A percentile compares a stretch with the other conserved stretches of the same genome.
phyloP scores from a whole-genome alignment of 768 basidiomycete species.

The Mycena albidolilacea region DNA sequence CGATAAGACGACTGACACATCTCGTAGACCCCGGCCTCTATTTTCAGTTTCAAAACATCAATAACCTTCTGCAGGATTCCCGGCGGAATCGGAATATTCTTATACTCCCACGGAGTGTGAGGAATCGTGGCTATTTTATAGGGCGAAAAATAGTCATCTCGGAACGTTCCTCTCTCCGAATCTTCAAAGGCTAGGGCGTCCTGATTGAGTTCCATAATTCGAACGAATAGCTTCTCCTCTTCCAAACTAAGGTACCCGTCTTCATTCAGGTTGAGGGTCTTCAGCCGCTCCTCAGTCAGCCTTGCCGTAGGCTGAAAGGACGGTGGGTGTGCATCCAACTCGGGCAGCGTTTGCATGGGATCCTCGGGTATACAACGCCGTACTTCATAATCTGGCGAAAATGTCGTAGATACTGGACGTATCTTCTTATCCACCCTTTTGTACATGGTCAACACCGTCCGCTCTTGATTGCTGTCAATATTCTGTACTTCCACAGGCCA shows the following conservation, averaged over 20 bases:
- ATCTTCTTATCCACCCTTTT: neutral
- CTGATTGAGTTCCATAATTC: neutral
- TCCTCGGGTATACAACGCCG: neutral
- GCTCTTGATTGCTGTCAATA: neutral
- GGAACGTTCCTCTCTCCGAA: neutral
- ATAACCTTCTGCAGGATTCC: too few species aligned
- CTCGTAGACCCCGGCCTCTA: too few species aligned
- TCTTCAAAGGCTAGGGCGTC: neutral
- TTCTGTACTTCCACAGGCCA: neutral
- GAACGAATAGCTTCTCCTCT: neutral
- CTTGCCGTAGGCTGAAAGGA: neutral
- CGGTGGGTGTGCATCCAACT: neutral
- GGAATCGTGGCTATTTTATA: constrained; percentile 13
- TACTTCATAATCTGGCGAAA: neutral
- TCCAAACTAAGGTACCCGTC: neutral
- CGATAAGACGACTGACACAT: neutral
- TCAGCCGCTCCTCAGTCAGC: neutral
- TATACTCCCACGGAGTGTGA: neutral
- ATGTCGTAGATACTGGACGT: neutral
- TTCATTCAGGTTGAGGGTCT: neutral
- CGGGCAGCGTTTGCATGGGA: neutral
- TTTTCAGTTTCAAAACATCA: too few species aligned
- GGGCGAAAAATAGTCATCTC: neutral
- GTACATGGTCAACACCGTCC: neutral
- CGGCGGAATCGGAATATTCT: too few species aligned